Conservation (phyloP, 257 asterid genomes). For the Phtheirospermum japonicum region DNA sequence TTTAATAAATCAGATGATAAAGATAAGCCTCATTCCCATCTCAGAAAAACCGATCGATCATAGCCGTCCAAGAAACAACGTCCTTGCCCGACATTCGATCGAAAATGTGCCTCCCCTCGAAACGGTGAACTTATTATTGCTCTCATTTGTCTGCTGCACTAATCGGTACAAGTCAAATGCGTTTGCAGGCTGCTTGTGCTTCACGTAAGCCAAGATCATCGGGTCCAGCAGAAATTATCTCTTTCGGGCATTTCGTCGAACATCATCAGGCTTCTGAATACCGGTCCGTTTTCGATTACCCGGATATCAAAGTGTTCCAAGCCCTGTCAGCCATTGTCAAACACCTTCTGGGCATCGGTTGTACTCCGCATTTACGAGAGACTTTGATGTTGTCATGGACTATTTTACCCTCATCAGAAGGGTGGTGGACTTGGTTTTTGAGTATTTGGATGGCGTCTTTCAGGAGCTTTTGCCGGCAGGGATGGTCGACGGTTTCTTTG, state of each 20-base stretch:
- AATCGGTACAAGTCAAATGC: slow-evolving; percentile 59
- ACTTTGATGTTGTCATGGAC: slow-evolving; percentile 45
- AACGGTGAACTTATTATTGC: slow-evolving; percentile 58
- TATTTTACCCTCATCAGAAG: slow-evolving; percentile 50
- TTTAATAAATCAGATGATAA: slow-evolving; percentile 45
- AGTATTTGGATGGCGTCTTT: slow-evolving; percentile 47
- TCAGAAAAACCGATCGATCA: slow-evolving; percentile 70
- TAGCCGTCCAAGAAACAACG: slow-evolving; percentile 70
- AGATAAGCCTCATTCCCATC: slow-evolving; percentile 63
- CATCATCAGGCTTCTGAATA: slow-evolving; percentile 52
- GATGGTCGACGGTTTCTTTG: slow-evolving; percentile 36
- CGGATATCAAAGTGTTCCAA: too few relatives aligned
- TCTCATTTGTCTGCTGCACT: slow-evolving; percentile 52
- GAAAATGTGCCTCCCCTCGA: slow-evolving; percentile 70
- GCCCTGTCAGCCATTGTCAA: slow-evolving; percentile 60
- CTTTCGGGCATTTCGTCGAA: slow-evolving; percentile 68
- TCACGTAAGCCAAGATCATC: slow-evolving; percentile 74
- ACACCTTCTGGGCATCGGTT: slow-evolving; percentile 44
- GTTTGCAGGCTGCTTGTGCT: slow-evolving; percentile 46
- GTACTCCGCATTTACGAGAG: slow-evolving; percentile 57
- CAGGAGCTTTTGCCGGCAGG: slow-evolving; percentile 55
- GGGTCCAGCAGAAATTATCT: too few relatives aligned
- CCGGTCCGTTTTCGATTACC: slow-evolving; percentile 48
- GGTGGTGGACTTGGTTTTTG: slow-evolving; percentile 31
- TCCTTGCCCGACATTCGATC: slow-evolving; percentile 56